phyloP scores from a whole-genome alignment of 257 asterid species.

The Asclepias syriaca region DNA sequence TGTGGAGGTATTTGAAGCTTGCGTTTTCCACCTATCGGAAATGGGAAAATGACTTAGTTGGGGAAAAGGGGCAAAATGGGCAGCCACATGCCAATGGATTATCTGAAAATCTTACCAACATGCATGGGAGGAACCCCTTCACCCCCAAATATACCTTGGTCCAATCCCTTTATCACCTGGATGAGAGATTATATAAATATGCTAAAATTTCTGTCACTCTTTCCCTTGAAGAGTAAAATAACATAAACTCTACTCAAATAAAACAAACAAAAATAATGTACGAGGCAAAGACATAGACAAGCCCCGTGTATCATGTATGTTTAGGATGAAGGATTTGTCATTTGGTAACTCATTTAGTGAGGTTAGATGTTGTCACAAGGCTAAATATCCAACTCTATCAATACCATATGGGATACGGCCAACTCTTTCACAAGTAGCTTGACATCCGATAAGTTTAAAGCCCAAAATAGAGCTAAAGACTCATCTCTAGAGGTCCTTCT shows the following conservation, averaged over 20 bases:
- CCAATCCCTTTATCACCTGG: conserved; percentile 83
- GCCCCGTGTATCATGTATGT: neutral
- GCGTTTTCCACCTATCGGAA: conserved; percentile 69
- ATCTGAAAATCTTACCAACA: conserved; percentile 47
- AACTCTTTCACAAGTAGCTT: neutral
- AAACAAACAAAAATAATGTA: too few species aligned
- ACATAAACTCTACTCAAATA: neutral
- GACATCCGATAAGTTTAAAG: neutral
- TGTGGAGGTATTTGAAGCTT: conserved; percentile 80
- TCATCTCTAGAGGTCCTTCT: neutral
- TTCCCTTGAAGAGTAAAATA: neutral
- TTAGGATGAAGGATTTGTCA: neutral
- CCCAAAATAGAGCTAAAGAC: neutral
- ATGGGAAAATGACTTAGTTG: neutral
- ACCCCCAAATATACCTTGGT: conserved; percentile 87
- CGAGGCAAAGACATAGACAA: neutral
- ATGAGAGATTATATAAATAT: neutral
- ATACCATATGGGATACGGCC: neutral
- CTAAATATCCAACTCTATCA: neutral
- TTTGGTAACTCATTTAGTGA: neutral
- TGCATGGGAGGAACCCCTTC: conserved; percentile 93
- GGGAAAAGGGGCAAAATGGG: neutral
- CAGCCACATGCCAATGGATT: neutral
- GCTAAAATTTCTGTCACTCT: neutral
- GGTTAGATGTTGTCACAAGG: neutral